Evolutionary conservation across 768 basidiomycete genomes (phyloP).

Genomic region (Boletellus ananas): DNA sequence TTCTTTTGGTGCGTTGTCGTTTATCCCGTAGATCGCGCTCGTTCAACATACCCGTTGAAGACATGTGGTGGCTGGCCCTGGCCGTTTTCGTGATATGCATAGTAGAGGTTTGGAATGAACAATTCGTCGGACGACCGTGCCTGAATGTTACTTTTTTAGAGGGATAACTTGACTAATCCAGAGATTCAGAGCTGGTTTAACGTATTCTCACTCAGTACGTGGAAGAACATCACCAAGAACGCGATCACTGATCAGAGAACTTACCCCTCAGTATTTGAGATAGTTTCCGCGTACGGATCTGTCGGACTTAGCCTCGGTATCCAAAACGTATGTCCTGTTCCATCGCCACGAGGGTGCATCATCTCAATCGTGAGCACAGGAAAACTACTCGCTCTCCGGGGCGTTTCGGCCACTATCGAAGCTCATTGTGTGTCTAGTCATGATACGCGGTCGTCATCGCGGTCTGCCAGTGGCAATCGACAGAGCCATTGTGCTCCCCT

Average conservation of each 20-base stretch:
- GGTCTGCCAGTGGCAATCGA: slow-evolving; percentile 86
- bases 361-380: slow-evolving; percentile 39
- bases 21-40: neutral
- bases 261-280: slow-evolving; percentile 64
- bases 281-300: slow-evolving; percentile 84
- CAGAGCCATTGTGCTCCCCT: slow-evolving; percentile 78
- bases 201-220: slow-evolving; percentile 73
- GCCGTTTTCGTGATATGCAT: slow-evolving; percentile 90
- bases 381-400: slow-evolving; percentile 78
- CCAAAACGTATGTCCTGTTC: slow-evolving; percentile 54
- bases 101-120: slow-evolving; percentile 62
- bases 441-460: slow-evolving; percentile 92
- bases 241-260: neutral
- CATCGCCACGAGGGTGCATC: neutral
- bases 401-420: slow-evolving; percentile 80
- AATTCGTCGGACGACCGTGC: neutral
- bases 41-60: slow-evolving; percentile 36
- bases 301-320: slow-evolving; percentile 89
- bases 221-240: neutral
- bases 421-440: slow-evolving; percentile 80
- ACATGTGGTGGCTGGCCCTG: slow-evolving; percentile 93
- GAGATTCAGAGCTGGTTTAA: slow-evolving; percentile 69
- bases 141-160: slow-evolving; percentile 37
- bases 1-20: slow-evolving; percentile 66
- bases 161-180: slow-evolving; percentile 52